A percentile compares a stretch with the other conserved stretches of the same genome.
Conservation (phyloP, 2,329 filamentous ascomycete species). For the Westerdykella aurantiaca region DNA sequence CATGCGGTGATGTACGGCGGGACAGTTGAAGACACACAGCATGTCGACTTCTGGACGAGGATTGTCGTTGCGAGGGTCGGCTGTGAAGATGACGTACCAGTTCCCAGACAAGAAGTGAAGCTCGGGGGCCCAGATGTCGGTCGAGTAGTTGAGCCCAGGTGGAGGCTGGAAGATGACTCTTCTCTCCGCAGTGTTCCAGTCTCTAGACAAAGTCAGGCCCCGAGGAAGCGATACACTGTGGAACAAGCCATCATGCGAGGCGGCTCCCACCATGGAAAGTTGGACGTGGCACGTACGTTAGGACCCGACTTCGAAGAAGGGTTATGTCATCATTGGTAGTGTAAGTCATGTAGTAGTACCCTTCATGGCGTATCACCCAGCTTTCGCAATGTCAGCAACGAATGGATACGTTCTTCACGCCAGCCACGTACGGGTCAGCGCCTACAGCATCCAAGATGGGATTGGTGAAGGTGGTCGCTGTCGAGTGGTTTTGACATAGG, state of each 20-base stretch:
- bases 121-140: conserved; percentile 48
- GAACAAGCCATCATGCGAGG: neutral
- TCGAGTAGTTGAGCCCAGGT: conserved; percentile 41
- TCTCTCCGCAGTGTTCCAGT: conserved; percentile 43
- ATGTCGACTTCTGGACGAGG: conserved; percentile 46
- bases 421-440: conserved; percentile 39
- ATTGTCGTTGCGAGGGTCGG: conserved; percentile 43
- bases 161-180: conserved; percentile 41
- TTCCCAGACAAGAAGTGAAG: conserved; percentile 43
- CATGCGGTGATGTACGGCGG: conserved; percentile 49
- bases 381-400: conserved; percentile 13
- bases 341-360: conserved; percentile 44
- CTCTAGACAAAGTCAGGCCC: conserved; percentile 7
- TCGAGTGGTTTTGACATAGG: conserved; percentile 14
- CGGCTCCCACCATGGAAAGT: neutral
- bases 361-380: conserved; percentile 40
- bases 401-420: neutral
- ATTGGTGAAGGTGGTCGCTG: conserved; percentile 40
- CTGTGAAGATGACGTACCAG: conserved; percentile 52
- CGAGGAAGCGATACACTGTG: neutral
- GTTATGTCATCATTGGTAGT: conserved; percentile 42
- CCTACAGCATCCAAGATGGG: conserved; percentile 39
- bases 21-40: conserved; percentile 46
- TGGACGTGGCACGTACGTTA: conserved; percentile 29
- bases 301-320: conserved; percentile 36